These are phyloP conservation scores for Delonix regia DNA, from an alignment of 306 rosid species.

Conservation along the genomic window DNA sequence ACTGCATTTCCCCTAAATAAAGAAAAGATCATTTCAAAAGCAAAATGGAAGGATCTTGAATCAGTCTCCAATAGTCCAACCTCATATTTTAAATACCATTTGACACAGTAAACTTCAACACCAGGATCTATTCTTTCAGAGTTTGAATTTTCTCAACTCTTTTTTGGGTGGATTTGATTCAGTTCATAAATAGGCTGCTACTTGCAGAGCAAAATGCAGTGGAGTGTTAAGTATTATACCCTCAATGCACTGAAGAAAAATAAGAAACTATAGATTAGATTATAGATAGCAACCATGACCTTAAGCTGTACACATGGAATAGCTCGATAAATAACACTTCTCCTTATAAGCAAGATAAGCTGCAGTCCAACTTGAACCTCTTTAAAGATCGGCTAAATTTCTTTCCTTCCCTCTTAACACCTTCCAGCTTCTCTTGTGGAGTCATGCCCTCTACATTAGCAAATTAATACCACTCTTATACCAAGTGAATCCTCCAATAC, in stretches of 20 bases:
- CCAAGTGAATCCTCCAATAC: neutral
- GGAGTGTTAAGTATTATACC: neutral
- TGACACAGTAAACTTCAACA: neutral
- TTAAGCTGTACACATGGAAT: neutral
- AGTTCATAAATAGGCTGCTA: neutral
- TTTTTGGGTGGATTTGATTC: neutral
- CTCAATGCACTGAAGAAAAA: neutral
- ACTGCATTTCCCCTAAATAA: neutral
- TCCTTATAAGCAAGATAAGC: neutral
- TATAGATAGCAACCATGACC: neutral
- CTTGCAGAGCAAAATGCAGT: neutral
- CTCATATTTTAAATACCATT: slow-evolving; percentile 3
- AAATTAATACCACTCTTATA: slow-evolving; percentile 1
- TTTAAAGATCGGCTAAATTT: neutral
- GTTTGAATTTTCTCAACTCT: slow-evolving; percentile 19
- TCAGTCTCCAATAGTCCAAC: neutral
- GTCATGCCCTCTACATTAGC: neutral
- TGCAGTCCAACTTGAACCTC: neutral
- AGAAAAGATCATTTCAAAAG: neutral
- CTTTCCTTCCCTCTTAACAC: neutral
- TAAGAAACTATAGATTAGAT: neutral
- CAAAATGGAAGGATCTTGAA: slow-evolving; percentile 10
- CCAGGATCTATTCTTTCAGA: slow-evolving; percentile 10
- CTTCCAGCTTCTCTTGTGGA: neutral
- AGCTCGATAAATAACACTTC: neutral